phyloP scores from a whole-genome alignment of 2,329 filamentous ascomycete genomes.

The Tetracladium maxilliforme region DNA sequence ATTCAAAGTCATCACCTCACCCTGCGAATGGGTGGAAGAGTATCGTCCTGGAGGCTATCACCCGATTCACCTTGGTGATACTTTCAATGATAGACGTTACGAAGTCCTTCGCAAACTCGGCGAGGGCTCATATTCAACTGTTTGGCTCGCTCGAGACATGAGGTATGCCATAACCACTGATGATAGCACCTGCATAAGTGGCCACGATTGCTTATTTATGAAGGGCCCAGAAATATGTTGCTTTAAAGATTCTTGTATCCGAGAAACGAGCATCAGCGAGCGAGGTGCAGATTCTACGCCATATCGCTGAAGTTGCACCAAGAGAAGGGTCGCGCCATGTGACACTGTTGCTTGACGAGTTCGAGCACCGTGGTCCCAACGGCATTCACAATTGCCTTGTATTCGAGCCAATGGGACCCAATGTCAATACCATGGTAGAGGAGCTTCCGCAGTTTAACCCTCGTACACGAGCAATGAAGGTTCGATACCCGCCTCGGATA shows the following conservation, averaged over 20 bases:
- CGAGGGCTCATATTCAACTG: conserved; percentile 10
- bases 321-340: no score
- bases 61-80: conserved; percentile 10
- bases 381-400: conserved; percentile 16
- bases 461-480: no score
- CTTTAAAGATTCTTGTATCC: conserved; percentile 14
- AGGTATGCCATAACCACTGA: background rate
- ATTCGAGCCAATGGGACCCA: conserved; percentile 15
- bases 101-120: conserved; percentile 11
- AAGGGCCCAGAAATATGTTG: conserved; percentile 10
- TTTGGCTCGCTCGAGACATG: conserved; percentile 9
- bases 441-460: no score
- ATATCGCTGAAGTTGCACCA: no score
- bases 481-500: no score
- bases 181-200: conserved; percentile 3
- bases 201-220: no score
- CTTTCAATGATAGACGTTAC: conserved; percentile 8
- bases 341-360: conserved; percentile 13
- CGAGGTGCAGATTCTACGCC: no score
- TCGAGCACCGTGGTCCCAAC: conserved; percentile 15
- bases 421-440: no score
- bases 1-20: no score
- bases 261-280: no score
- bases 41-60: conserved; percentile 10
- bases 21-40: no score